Evolutionary conservation across 2,329 filamentous ascomycete genomes (phyloP).

Genomic region (Zymoseptoria ardabiliae): DNA sequence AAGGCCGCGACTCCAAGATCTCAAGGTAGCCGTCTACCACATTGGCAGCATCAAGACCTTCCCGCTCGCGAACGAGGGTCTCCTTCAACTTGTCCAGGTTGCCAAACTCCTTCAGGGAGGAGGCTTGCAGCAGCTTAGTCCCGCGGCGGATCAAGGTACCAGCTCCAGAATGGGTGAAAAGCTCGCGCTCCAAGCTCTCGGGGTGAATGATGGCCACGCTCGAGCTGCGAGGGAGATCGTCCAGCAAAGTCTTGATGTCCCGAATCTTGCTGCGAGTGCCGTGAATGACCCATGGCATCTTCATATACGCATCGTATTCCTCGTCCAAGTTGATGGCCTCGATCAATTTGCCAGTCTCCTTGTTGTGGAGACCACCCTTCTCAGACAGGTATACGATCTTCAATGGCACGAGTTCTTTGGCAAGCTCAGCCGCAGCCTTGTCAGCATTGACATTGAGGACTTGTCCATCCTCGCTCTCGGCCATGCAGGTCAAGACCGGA

Average conservation of each 20-base stretch:
- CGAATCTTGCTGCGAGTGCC: conserved; percentile 95
- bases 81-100: conserved; percentile 72
- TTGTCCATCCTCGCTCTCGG: conserved; percentile 83
- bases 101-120: conserved; percentile 64
- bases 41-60: conserved; percentile 71
- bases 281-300: conserved; percentile 88
- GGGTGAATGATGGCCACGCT: conserved; percentile 97
- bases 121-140: conserved; percentile 74
- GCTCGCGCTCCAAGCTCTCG: conserved; percentile 87
- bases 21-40: conserved; percentile 84
- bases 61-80: conserved; percentile 72
- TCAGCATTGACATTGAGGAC: conserved; percentile 97
- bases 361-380: conserved; percentile 93
- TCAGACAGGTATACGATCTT: conserved; percentile 99
- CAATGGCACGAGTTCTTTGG: conserved; percentile 77
- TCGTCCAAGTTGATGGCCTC: conserved; percentile 96
- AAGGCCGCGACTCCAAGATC: conserved; percentile 65
- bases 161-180: conserved; percentile 92
- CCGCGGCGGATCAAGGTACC: conserved; percentile 88
- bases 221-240: conserved; percentile 80
- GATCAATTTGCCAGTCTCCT: conserved; percentile 88
- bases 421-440: conserved; percentile 88
- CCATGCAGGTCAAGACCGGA: conserved; percentile 92
- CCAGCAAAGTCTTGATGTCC: conserved; percentile 90
- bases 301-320: conserved; percentile 89